Evolutionary conservation across 2,329 filamentous ascomycete genomes (phyloP), one percentile per base, ranked within the genome.

Genomic region (Aspergillus sp.): DNA sequence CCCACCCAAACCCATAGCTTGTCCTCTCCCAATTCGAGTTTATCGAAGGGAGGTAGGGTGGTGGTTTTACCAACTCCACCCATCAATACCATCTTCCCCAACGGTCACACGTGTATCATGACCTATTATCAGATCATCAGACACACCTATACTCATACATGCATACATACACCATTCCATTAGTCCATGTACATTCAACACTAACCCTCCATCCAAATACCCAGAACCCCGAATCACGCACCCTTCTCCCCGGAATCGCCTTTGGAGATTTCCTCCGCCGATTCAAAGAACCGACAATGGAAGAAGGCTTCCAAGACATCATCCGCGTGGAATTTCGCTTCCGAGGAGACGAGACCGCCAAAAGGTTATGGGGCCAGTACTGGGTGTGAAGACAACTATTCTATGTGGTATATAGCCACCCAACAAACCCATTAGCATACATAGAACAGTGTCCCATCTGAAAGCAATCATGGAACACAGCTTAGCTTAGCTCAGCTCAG

Each of bases 301-400:
- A 84, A 11, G 95, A 99, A 77, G 94, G 94, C 0, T 97, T 97
- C 69, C 80, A 89, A 64, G 91, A 97, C 66, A 85, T 99, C 38
- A 81, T 85, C 1, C 85, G 86, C 57, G 80, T 96, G 0, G 85
- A 90, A 32, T 99, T 99, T 70, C 71, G 82, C 73, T 94, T 95
- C 71, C 80, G 85, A 44, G 92, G 92, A 0, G 84, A 82, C 1
- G 83, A 86, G 54, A 86, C 89, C 36, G 87, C 92, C 65, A 88
- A 87, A 70, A 78, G 79, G 38, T 77, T 90, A 48, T 97, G 93
- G 92, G 84, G 81, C 5, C 86, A 84, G 68, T 93, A 91, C 71
- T 97, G 92, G 92, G 79, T 86, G 19, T 63, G 47, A 32, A 13
- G 4, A 36, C 32, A 13, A 36, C 32, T 13, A 27, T 5, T 13